Percentiles rank a stretch among this genome's conserved stretches.
These are phyloP conservation scores for Drechslerella dactyloides DNA, from an alignment of 2,329 filamentous ascomycete species.

Conservation along the genomic window DNA sequence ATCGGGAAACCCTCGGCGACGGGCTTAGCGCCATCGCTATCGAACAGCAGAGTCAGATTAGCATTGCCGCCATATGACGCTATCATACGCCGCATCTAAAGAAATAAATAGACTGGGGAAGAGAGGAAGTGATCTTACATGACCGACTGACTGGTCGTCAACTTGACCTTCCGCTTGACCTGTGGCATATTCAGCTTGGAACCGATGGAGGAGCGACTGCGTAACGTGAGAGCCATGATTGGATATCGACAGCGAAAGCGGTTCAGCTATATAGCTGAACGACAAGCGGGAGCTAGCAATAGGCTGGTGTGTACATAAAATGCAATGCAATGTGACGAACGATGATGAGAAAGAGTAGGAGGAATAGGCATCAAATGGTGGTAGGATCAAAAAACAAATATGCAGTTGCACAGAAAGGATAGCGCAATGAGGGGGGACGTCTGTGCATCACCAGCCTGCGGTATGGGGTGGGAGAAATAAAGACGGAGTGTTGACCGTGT, in stretches of 20 bases:
- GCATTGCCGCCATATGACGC: conserved; percentile 1
- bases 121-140: conserved; percentile 68
- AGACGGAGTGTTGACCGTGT: conserved; percentile 40
- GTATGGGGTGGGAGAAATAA: neutral
- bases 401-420: too few relatives aligned
- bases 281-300: neutral
- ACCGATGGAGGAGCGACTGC: neutral
- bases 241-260: neutral
- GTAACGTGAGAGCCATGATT: conserved; percentile 6
- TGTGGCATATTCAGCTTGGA: conserved; percentile 56
- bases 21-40: conserved; percentile 63
- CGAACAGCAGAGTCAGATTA: neutral
- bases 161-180: conserved; percentile 85
- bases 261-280: neutral
- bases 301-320: neutral
- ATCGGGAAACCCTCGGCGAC: conserved; percentile 88
- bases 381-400: too few relatives aligned
- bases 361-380: too few relatives aligned
- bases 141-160: conserved; percentile 88
- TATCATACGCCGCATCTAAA: too few relatives aligned
- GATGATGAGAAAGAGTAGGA: neutral
- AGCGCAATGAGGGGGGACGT: too few relatives aligned
- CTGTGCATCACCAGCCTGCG: too few relatives aligned
- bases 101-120: too few relatives aligned
- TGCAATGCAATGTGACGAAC: too few relatives aligned